A percentile compares a stretch with the other conserved stretches of the same genome.
Evolutionary conservation across 2,329 filamentous ascomycete genomes (phyloP).

Genomic region (Pseudogymnoascus sp.): DNA sequence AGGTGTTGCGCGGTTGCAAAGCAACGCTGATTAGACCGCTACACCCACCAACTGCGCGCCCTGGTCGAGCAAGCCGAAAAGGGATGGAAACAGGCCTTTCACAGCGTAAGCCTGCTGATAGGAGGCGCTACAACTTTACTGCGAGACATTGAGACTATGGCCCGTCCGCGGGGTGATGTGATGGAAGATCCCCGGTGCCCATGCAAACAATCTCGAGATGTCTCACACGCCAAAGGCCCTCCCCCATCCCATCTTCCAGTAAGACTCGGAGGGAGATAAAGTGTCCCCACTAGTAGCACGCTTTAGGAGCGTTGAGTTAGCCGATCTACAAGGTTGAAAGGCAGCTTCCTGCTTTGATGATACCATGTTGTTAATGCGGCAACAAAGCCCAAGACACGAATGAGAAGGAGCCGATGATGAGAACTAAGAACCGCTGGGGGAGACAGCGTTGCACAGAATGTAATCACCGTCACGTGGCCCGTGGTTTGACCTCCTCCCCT

Average conservation of each 20-base stretch:
- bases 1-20: neutral
- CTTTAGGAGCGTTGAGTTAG: neutral
- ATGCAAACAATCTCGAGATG: neutral
- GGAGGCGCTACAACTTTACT: neutral
- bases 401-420: neutral
- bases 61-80: neutral
- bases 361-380: neutral
- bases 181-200: neutral
- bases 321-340: neutral
- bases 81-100: neutral
- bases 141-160: neutral
- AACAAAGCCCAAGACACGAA: neutral
- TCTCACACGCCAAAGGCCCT: neutral
- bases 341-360: neutral
- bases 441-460: neutral
- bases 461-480: neutral
- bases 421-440: neutral
- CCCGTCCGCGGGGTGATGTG: neutral
- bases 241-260: neutral
- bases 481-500: no score
- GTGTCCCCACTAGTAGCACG: neutral
- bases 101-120: neutral
- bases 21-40: neutral
- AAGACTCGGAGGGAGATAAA: neutral
- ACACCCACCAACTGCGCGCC: neutral